Evolutionary conservation across 1,139 yeast species (phyloP).

Genomic region (Casaregolazyma suthepensis): DNA sequence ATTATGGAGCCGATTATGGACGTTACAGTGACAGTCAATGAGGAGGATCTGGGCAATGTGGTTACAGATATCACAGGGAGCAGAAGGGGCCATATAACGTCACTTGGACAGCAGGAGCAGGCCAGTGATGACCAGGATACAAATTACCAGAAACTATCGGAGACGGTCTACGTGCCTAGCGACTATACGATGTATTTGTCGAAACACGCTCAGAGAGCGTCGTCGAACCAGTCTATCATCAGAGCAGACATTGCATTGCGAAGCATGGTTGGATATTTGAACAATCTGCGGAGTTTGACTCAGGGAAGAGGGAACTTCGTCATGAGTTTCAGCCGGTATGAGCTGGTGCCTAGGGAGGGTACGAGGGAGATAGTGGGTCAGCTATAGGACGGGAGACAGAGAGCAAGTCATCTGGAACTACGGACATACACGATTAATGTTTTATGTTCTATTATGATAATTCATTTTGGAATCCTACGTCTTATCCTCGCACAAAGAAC

Average conservation of each 20-base stretch:
- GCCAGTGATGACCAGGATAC: constrained; percentile 20
- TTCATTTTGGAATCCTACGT: too few species aligned
- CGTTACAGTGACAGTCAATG: constrained; percentile 59
- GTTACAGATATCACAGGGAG: constrained; percentile 72
- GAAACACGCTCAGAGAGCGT: constrained; percentile 30
- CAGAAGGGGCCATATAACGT: constrained; percentile 59
- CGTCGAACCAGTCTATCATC: constrained; percentile 43
- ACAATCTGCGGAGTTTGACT: constrained; percentile 71
- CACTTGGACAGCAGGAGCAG: constrained; percentile 36
- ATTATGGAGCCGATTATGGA: constrained; percentile 86
- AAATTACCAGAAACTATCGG: constrained; percentile 27
- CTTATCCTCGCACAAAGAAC: too few species aligned
- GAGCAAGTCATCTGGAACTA: too few species aligned
- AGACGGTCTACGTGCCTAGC: constrained; percentile 33
- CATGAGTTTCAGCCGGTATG: constrained; percentile 74
- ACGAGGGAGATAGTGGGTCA: constrained; percentile 7
- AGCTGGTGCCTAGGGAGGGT: constrained; percentile 22
- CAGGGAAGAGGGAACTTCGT: constrained; percentile 84
- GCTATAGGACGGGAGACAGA: too few species aligned
- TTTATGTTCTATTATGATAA: too few species aligned
- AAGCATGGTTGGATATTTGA: constrained; percentile 86
- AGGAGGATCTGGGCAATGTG: constrained; percentile 74
- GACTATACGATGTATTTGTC: constrained; percentile 38
- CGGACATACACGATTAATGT: too few species aligned
- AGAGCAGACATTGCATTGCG: constrained; percentile 76